phyloP scores from a whole-genome alignment of 2,329 filamentous ascomycete genomes.

The Aspergillus quadrilineatus region DNA sequence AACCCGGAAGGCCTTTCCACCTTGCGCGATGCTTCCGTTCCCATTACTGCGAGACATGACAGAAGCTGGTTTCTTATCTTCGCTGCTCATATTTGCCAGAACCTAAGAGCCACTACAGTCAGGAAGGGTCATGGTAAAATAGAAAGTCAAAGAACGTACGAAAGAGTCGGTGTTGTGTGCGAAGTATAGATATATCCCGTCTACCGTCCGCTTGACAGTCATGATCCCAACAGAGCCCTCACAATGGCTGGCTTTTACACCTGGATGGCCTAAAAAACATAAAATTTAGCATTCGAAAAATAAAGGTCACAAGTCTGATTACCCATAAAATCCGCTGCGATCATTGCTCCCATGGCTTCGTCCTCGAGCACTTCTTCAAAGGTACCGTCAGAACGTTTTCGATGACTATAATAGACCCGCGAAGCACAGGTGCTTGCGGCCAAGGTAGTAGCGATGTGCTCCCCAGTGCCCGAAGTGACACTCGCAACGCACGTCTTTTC shows the following conservation, averaged over 20 bases:
- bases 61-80: slow-evolving; percentile 71
- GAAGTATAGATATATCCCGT: slow-evolving; percentile 83
- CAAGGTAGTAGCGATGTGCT: slow-evolving; percentile 96
- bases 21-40: slow-evolving; percentile 53
- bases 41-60: slow-evolving; percentile 79
- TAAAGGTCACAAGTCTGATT: slow-evolving; percentile 16
- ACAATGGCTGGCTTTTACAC: slow-evolving; percentile 75
- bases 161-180: slow-evolving; percentile 92
- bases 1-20: slow-evolving; percentile 36
- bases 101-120: slow-evolving; percentile 49
- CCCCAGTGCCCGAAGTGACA: slow-evolving; percentile 91
- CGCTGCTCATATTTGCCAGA: slow-evolving; percentile 81
- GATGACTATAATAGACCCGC: slow-evolving; percentile 70
- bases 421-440: slow-evolving; percentile 85
- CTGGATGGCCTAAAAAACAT: slow-evolving; percentile 62
- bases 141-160: slow-evolving; percentile 37
- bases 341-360: slow-evolving; percentile 72
- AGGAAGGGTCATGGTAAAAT: background rate
- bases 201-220: slow-evolving; percentile 77
- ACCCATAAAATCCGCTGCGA: slow-evolving; percentile 88
- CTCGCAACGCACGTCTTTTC: slow-evolving; percentile 71
- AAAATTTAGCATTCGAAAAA: slow-evolving; percentile 5
- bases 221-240: slow-evolving; percentile 88
- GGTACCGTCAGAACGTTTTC: slow-evolving; percentile 59
- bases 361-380: slow-evolving; percentile 73